phyloP scores from a whole-genome alignment of 2,329 filamentous ascomycete genomes.

The Akanthomyces lecanii region DNA sequence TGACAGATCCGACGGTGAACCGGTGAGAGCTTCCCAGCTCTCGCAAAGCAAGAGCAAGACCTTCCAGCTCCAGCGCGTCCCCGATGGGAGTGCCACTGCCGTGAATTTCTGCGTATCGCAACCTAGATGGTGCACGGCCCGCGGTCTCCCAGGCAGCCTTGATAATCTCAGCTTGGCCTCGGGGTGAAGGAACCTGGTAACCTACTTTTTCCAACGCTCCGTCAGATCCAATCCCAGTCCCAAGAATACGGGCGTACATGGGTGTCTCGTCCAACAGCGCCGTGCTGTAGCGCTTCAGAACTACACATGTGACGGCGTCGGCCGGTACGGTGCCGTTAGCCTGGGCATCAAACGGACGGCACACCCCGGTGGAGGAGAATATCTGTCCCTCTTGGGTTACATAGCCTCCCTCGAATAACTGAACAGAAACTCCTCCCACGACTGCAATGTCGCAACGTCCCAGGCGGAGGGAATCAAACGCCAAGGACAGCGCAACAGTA shows the following conservation, averaged over 20 bases:
- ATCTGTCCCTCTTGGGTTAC: constrained; percentile 17
- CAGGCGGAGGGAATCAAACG: not conserved
- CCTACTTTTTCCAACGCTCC: constrained; percentile 18
- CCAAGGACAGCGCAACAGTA: not conserved
- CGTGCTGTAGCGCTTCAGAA: constrained; percentile 9
- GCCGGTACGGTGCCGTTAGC: constrained; percentile 16
- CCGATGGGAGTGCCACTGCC: constrained; percentile 20
- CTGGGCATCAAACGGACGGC: constrained; percentile 15
- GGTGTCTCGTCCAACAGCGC: not conserved
- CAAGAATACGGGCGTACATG: constrained; percentile 17
- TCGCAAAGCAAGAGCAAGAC: constrained; percentile 13
- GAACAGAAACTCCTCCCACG: constrained; percentile 17
- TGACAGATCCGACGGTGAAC: constrained; percentile 16
- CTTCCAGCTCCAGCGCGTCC: constrained; percentile 18
- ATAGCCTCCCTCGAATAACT: constrained; percentile 17
- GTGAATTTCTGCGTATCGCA: constrained; percentile 19
- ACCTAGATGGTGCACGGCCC: not conserved
- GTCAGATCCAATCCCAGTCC: constrained; percentile 17
- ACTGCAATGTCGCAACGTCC: constrained; percentile 17
- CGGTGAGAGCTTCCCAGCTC: constrained; percentile 1
- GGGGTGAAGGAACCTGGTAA: constrained; percentile 3
- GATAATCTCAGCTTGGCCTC: constrained; percentile 18
- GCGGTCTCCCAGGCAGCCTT: constrained; percentile 16
- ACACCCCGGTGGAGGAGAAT: constrained; percentile 13
- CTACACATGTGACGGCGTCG: constrained; percentile 14